Evolutionary conservation across 2,329 filamentous ascomycete genomes (phyloP).

Genomic region (Blastomyces silverae): DNA sequence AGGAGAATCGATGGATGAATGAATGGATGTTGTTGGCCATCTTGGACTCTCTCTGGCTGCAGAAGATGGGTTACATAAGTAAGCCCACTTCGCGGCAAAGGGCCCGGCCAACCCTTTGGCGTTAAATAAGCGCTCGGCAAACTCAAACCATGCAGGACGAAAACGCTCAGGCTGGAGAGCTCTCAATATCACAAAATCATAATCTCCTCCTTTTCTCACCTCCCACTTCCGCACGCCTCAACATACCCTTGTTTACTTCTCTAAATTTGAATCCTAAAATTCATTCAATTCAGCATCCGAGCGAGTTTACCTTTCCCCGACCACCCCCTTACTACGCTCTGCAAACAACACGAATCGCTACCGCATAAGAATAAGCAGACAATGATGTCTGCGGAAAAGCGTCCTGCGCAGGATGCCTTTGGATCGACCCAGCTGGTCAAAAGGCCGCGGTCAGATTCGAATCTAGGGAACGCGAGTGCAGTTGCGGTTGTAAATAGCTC

Average conservation of each 20-base stretch:
- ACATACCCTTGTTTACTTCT: not conserved
- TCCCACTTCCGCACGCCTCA: not conserved
- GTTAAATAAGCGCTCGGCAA: not conserved
- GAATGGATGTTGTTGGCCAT: not conserved
- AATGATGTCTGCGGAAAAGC: slow-evolving; percentile 82
- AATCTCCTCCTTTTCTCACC: not conserved
- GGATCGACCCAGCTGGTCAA: slow-evolving; percentile 74
- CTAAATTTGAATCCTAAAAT: not conserved
- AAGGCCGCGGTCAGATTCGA: slow-evolving; percentile 67
- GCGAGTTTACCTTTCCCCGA: not conserved
- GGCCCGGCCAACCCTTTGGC: not conserved
- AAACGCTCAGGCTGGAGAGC: too few relatives aligned
- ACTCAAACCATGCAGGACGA: not conserved
- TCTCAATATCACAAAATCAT: too few relatives aligned
- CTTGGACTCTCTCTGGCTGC: too few relatives aligned
- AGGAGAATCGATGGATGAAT: not conserved
- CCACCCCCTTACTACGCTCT: not conserved
- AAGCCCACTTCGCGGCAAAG: too few relatives aligned
- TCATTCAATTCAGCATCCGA: not conserved
- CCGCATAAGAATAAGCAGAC: slow-evolving; percentile 16
- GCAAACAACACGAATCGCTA: not conserved
- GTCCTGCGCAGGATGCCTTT: slow-evolving; percentile 79
- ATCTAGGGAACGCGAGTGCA: slow-evolving; percentile 38
- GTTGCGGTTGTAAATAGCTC: slow-evolving; percentile 53
- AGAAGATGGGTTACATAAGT: too few relatives aligned